These are phyloP conservation scores for Phyllosticta citribraziliensis DNA, from an alignment of 2,329 filamentous ascomycete genomes.

Conservation along the genomic window DNA sequence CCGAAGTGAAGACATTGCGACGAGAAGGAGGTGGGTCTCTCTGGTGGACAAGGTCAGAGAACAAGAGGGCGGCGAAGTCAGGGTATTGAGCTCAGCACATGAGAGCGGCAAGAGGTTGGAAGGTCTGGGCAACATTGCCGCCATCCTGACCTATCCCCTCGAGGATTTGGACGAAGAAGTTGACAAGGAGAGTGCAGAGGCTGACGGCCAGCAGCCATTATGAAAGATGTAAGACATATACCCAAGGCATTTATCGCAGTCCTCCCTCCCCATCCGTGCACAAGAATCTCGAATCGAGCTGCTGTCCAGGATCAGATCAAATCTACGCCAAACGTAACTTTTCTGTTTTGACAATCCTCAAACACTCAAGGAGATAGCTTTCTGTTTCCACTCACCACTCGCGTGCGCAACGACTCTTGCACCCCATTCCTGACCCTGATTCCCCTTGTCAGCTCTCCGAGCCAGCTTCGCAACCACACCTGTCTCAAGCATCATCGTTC, in stretches of 20 bases:
- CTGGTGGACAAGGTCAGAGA: constrained; percentile 83
- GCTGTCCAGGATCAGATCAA: too few relatives aligned
- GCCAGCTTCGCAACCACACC: too few relatives aligned
- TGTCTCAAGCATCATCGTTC: too few relatives aligned
- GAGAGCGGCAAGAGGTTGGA: constrained; percentile 84
- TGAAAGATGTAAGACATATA: neutral
- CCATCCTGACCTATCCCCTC: constrained; percentile 82
- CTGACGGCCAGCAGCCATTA: neutral
- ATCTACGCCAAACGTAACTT: too few relatives aligned
- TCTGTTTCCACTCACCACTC: too few relatives aligned
- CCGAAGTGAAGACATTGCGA: constrained; percentile 66
- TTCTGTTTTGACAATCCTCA: too few relatives aligned
- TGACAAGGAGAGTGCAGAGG: constrained; percentile 25
- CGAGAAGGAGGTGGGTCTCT: constrained; percentile 68
- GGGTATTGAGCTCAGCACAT: constrained; percentile 85
- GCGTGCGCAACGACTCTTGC: too few relatives aligned
- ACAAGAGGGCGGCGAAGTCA: constrained; percentile 71
- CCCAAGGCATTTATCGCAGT: neutral
- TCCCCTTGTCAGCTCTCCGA: too few relatives aligned
- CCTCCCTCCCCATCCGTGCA: neutral
- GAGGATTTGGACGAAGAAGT: constrained; percentile 67
- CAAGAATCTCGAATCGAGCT: too few relatives aligned
- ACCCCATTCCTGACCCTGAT: too few relatives aligned
- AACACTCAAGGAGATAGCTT: too few relatives aligned
- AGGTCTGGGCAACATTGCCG: constrained; percentile 76